These are phyloP conservation scores for Lepiota brunneoincarnata DNA, from an alignment of 768 basidiomycete genomes.

Conservation along the genomic window DNA sequence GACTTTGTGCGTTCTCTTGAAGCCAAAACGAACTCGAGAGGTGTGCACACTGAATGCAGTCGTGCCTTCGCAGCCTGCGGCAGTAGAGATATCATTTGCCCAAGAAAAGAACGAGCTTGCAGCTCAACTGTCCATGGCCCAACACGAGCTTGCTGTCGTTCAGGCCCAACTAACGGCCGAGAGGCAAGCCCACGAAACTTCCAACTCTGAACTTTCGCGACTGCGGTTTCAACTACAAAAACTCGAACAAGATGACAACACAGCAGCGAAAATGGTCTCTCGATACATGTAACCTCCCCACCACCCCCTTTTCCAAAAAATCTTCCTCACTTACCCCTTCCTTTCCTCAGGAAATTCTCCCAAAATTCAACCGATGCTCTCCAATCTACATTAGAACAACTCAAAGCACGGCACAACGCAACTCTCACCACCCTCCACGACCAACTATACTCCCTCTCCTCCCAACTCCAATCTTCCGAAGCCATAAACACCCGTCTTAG, in stretches of 20 bases:
- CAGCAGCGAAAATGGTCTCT: constrained; percentile 80
- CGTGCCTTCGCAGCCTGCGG: too few relatives aligned
- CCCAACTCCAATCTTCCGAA: constrained; percentile 41
- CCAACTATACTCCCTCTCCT: constrained; percentile 44
- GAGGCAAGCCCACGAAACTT: constrained; percentile 35
- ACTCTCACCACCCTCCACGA: constrained; percentile 55
- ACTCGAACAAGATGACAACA: constrained; percentile 61
- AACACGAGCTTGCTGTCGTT: constrained; percentile 40
- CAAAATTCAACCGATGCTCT: constrained; percentile 69
- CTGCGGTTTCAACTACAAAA: constrained; percentile 51
- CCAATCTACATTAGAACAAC: constrained; percentile 54
- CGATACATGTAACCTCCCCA: constrained; percentile 68
- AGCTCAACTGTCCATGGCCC: constrained; percentile 37
- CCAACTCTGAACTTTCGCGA: constrained; percentile 43
- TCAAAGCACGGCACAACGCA: constrained; percentile 61
- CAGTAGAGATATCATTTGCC: constrained; percentile 28
- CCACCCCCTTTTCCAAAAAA: not conserved
- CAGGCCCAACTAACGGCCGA: constrained; percentile 46
- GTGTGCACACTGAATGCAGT: too few relatives aligned
- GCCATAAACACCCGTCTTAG: constrained; percentile 48
- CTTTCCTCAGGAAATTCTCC: constrained; percentile 68
- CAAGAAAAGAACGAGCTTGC: constrained; percentile 45
- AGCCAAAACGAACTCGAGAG: constrained; percentile 12
- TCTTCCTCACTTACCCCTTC: not conserved
- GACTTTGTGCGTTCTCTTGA: constrained; percentile 69